Base-by-base conservation (phyloP, 768 basidiomycete genomes). In the Gautieria morchelliformis region DNA sequence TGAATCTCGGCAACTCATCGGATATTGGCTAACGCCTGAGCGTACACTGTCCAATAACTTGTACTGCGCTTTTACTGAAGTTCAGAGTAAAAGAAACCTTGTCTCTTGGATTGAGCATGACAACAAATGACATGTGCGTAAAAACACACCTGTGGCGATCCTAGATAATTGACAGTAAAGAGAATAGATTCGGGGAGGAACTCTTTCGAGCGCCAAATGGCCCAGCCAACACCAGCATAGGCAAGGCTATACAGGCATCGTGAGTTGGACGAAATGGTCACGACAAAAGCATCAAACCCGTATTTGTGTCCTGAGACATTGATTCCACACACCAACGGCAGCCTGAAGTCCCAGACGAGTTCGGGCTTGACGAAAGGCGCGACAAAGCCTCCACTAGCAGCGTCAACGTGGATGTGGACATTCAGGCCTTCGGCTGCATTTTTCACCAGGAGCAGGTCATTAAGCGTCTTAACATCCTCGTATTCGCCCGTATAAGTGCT, bases 361-460 rank as follows among this genome's bases (percentile, higher is more conserved):
- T 72, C 64, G 0, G 82, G 82, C 65, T 79, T 79, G 4, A 75
- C 81, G 65, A 83, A 85, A 3, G 81, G 84, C 11, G 82, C 82
- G 49, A 84, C 72, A 65, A 87, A 82, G 0, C 76, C 85, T 14
- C 81, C 80, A 5, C 78, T 79, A 8, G 83, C 83, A 7, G 74
- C 83, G 61, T 85, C 83, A 20, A 85, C 84, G 62, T 87, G 84
- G 55, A 87, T 84, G 7, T 81, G 81, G 59, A 87, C 72, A 61
- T 78, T 69, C 50, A 77, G 71, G 1, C 84, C 84, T 2, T 79
- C 83, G 59, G 77, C 71, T 48, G 68, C 64, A 61, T 84, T 71
- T 59, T 54, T 79, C 74, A 63, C 82, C 81, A 58, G 84, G 75
- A 60, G 59, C 14, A 80, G 68, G 44, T 76, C 69, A 59, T 73